Percentiles rank a stretch among this genome's conserved stretches.
Evolutionary conservation across 768 basidiomycete species (phyloP).

Genomic region (Dentipellis fragilis): DNA sequence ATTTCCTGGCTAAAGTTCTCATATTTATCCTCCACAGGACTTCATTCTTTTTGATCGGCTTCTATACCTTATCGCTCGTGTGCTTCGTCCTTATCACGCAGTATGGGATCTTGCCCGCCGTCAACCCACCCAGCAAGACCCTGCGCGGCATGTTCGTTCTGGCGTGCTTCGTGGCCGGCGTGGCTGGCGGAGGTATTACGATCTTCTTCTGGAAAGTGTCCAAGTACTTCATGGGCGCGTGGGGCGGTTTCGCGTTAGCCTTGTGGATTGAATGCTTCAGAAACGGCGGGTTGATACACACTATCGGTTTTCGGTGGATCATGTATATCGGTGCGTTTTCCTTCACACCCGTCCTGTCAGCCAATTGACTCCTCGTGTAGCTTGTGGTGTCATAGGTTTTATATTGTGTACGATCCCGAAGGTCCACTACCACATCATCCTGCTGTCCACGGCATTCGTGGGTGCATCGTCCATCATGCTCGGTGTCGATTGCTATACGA

Average conservation of each 20-base stretch:
- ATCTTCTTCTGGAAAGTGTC: slow-evolving; percentile 93
- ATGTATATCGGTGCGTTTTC: slow-evolving; percentile 65
- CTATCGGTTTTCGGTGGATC: slow-evolving; percentile 80
- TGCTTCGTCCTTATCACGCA: slow-evolving; percentile 82
- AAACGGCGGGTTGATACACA: slow-evolving; percentile 69
- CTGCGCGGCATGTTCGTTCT: slow-evolving; percentile 88
- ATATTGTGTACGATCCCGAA: slow-evolving; percentile 76
- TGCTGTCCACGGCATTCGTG: slow-evolving; percentile 81
- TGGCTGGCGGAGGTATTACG: slow-evolving; percentile 74
- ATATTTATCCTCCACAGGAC: slow-evolving; percentile 43
- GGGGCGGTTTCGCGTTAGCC: slow-evolving; percentile 81
- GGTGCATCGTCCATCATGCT: slow-evolving; percentile 87
- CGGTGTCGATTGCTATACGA: slow-evolving; percentile 90
- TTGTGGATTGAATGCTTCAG: slow-evolving; percentile 84
- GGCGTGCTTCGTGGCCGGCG: slow-evolving; percentile 66
- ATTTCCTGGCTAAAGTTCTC: slow-evolving; percentile 9
- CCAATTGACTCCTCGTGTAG: slow-evolving; percentile 27
- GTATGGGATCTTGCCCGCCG: slow-evolving; percentile 76
- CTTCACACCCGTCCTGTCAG: slow-evolving; percentile 7
- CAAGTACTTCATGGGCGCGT: slow-evolving; percentile 73
- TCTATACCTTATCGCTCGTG: slow-evolving; percentile 80
- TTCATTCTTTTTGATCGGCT: slow-evolving; percentile 88
- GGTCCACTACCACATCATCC: slow-evolving; percentile 79
- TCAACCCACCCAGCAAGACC: slow-evolving; percentile 70
- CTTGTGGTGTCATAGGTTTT: slow-evolving; percentile 67